A percentile compares a stretch with the other conserved stretches of the same genome.
Conservation (phyloP, 306 rosid species). For the Neltuma alba region DNA sequence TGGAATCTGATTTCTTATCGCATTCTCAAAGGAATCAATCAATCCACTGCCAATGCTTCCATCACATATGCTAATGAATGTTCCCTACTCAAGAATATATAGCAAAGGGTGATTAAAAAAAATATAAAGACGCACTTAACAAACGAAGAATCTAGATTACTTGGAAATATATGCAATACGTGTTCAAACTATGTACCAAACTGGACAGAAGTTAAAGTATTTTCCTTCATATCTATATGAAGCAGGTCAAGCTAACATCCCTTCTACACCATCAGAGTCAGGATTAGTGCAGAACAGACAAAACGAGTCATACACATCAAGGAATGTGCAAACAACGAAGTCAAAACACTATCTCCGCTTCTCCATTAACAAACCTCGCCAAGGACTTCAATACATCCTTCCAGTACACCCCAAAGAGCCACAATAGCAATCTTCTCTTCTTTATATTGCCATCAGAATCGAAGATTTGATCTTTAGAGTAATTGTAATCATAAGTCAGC, state of each 20-base stretch:
- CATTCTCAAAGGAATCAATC: background rate
- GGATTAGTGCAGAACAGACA: background rate
- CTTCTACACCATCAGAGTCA: background rate
- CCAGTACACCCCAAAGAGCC: constrained; percentile 63
- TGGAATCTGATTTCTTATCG: background rate
- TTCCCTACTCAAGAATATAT: too few relatives aligned
- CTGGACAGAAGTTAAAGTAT: background rate
- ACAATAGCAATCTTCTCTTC: constrained; percentile 66
- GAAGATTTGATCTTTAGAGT: constrained; percentile 52
- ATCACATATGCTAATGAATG: background rate
- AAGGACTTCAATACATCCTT: constrained; percentile 58
- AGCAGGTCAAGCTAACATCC: background rate
- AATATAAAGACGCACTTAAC: background rate
- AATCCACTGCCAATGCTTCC: background rate
- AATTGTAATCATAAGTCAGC: constrained; percentile 65
- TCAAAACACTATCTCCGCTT: background rate
- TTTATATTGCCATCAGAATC: constrained; percentile 64
- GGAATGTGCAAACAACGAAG: background rate
- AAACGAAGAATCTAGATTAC: background rate
- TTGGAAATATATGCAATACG: background rate
- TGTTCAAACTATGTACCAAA: background rate
- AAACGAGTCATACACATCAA: background rate
- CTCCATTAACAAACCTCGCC: background rate
- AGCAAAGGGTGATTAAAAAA: too few relatives aligned
- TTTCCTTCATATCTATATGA: background rate